Evolutionary conservation across 2,329 filamentous ascomycete genomes (phyloP).

Genomic region (Colletotrichum limetticola): DNA sequence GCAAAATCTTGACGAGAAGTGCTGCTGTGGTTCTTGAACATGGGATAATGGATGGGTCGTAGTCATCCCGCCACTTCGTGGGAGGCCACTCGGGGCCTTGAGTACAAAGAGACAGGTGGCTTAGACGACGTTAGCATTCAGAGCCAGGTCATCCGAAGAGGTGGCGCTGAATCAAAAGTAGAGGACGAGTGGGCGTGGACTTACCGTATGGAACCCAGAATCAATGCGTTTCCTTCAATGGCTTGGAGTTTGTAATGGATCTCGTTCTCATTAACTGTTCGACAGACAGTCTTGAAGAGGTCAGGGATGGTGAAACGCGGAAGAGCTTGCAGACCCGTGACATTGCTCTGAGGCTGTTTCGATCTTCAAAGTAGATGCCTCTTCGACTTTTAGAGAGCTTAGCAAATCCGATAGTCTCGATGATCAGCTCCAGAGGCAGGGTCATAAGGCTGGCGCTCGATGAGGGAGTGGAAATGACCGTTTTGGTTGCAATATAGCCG

Average conservation of each 20-base stretch:
- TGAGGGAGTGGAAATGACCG: neutral
- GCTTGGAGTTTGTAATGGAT: neutral
- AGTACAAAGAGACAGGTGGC: neutral
- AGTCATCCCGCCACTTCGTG: neutral
- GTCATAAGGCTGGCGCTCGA: neutral
- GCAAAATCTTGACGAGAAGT: neutral
- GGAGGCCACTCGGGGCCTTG: neutral
- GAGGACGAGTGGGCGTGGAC: neutral
- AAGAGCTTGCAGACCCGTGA: neutral
- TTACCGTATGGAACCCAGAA: neutral
- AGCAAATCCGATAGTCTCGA: neutral
- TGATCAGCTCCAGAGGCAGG: slow-evolving; percentile 10
- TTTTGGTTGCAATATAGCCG: neutral
- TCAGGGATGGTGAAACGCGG: neutral
- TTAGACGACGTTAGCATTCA: neutral
- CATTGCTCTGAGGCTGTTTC: neutral
- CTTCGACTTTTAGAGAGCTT: neutral
- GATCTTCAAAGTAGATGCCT: neutral
- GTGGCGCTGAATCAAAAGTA: neutral
- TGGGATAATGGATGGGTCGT: neutral
- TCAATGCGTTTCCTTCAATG: neutral
- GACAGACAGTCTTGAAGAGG: neutral
- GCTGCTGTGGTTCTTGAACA: neutral
- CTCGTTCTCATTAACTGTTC: neutral
- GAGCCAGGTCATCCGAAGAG: neutral